Base-by-base conservation (phyloP, 2,329 filamentous ascomycete species). In the Fusarium sp. region DNA sequence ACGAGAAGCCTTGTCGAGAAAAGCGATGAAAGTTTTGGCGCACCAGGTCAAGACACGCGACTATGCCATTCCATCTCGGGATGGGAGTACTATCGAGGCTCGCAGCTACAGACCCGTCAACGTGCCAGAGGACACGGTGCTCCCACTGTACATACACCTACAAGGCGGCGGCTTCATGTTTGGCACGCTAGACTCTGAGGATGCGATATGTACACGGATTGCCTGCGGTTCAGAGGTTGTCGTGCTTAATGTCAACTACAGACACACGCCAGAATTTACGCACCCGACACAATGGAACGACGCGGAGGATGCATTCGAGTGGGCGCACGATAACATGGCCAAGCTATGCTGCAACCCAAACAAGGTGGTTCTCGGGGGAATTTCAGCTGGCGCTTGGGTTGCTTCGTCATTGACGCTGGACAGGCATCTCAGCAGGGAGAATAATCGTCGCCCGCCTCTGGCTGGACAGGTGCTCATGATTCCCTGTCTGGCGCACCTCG, bases 101-200 rank as follows among this genome's bases (percentile, higher is more conserved):
- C 73, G 77, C 14, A 78, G 70, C 5, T 79, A 79, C 14, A 65
- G 77, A 11, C 77, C 77, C 0, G 45, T 38, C 35, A 42, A 36
- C 0, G 52, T 71, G 1, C 1, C 66, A 56, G 36, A 36, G 3
- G 6, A 84, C 87, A 79, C 4, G 67, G 81, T 10, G 7, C 81
- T 90, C 0, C 88, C 89, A 0, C 79, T 90, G 0, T 88, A 86
- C 64, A 78, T 88, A 22, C 86, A 88, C 70, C 79, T 89, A 1
- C 89, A 90, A 70, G 89, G 89, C 5, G 89, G 88, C 4, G 89
- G 88, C 0, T 91, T 88, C 66, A 73, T 90, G 10, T 87, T 88
- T n/a, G 90, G 90, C 2, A 88, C 85, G 0, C 75, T 91, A 3
- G 73, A 78, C 1, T 86, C 85, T 0, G 90, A 91, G 69, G 89